Percentiles rank a stretch among this genome's conserved stretches.
Evolutionary conservation across 2,329 filamentous ascomycete genomes (phyloP).

Genomic region (Apiospora sp.): DNA sequence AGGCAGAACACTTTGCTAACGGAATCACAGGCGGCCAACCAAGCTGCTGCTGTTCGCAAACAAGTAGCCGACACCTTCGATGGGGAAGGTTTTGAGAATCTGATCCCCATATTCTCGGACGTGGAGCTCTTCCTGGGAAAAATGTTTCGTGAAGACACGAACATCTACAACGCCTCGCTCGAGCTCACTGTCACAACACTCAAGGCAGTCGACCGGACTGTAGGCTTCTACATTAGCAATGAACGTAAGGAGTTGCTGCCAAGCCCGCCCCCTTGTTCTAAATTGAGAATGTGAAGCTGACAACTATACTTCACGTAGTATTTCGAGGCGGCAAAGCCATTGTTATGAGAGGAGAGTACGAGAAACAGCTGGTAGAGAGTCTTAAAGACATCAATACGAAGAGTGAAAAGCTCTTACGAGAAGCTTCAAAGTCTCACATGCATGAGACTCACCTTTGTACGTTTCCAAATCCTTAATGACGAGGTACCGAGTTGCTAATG

Average conservation of each 20-base stretch:
- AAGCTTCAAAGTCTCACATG: slow-evolving; percentile 28
- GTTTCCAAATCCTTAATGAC: neutral
- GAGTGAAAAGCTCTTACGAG: slow-evolving; percentile 24
- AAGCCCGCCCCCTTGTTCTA: neutral
- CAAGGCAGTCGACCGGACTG: slow-evolving; percentile 24
- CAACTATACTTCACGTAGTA: neutral
- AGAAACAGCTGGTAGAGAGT: slow-evolving; percentile 22
- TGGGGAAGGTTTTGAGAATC: slow-evolving; percentile 15
- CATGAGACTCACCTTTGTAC: neutral
- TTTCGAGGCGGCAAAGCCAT: slow-evolving; percentile 19
- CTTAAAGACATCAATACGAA: slow-evolving; percentile 23
- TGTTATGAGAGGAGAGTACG: slow-evolving; percentile 22
- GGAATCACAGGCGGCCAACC: neutral
- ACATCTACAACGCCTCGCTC: slow-evolving; percentile 23
- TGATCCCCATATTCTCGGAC: slow-evolving; percentile 27
- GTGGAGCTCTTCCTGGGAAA: slow-evolving; percentile 27
- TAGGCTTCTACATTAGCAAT: slow-evolving; percentile 27
- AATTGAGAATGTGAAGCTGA: neutral
- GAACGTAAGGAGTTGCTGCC: neutral
- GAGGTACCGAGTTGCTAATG: neutral
- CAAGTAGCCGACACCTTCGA: slow-evolving; percentile 7
- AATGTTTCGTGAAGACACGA: slow-evolving; percentile 5
- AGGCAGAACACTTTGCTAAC: neutral
- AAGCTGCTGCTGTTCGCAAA: slow-evolving; percentile 12
- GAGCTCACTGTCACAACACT: slow-evolving; percentile 23